A percentile compares a stretch with the other conserved stretches of the same genome.
Evolutionary conservation across 2,329 filamentous ascomycete species (phyloP).

Genomic region (Exophiala xenobiotica): DNA sequence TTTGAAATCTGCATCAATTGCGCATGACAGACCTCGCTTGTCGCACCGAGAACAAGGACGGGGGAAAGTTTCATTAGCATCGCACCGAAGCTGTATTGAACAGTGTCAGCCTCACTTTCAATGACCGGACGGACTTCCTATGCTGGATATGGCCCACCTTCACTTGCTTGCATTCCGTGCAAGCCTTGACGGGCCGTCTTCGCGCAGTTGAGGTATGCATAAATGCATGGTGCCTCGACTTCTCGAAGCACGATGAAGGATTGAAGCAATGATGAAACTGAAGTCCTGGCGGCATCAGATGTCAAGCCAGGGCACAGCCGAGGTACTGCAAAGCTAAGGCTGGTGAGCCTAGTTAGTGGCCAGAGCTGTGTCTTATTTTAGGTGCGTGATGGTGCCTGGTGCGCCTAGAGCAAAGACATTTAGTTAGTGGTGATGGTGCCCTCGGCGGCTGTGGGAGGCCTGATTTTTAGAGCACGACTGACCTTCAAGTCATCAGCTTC

Average conservation of each 20-base stretch:
- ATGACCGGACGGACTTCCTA: background rate
- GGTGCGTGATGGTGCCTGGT: too few relatives aligned
- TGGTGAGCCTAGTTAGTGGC: background rate
- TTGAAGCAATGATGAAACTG: too few relatives aligned
- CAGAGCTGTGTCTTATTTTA: too few relatives aligned
- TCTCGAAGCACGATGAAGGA: background rate
- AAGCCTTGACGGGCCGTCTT: conserved; percentile 11
- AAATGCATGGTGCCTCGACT: background rate
- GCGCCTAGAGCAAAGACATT: too few relatives aligned
- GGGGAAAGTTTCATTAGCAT: conserved; percentile 13
- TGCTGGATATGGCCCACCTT: background rate
- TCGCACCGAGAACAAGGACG: conserved; percentile 9
- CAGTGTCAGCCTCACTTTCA: background rate
- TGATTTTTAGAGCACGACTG: too few relatives aligned
- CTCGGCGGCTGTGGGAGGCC: too few relatives aligned
- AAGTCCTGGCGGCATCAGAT: too few relatives aligned
- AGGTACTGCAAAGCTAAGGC: background rate
- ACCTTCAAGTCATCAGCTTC: too few relatives aligned
- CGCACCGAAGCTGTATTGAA: conserved; percentile 5
- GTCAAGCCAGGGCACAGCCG: too few relatives aligned
- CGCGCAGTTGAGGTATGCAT: conserved; percentile 5
- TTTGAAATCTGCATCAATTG: conserved; percentile 13
- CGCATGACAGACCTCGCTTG: conserved; percentile 8
- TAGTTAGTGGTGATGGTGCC: too few relatives aligned
- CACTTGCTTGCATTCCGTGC: conserved; percentile 15